Percentiles rank a stretch among this genome's conserved stretches.
phyloP scores from a whole-genome alignment of 2,329 filamentous ascomycete genomes.

The Thielaviopsis ethacetica region DNA sequence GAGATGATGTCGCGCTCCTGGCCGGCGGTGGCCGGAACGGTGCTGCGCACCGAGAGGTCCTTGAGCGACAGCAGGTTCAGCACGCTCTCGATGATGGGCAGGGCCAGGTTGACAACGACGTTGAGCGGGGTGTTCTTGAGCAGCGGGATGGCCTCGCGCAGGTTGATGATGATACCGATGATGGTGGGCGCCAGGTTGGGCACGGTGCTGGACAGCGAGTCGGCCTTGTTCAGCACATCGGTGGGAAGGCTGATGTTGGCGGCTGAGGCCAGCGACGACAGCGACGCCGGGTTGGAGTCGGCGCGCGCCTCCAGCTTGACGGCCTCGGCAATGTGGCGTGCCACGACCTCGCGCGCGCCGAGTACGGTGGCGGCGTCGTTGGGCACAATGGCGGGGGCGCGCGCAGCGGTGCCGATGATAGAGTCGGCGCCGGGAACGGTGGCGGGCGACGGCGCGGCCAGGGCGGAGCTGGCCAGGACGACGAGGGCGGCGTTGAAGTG shows the following conservation, averaged over 20 bases:
- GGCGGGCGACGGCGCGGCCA: not conserved
- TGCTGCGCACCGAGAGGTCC: not conserved
- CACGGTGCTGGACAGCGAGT: not conserved
- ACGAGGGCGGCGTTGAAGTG: conserved; percentile 5
- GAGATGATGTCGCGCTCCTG: not conserved
- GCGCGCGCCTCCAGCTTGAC: not conserved
- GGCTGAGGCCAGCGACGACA: not conserved
- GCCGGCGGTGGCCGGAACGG: not conserved
- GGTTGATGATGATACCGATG: conserved; percentile 2
- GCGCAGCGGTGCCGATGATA: not conserved
- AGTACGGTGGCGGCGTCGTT: too few species aligned
- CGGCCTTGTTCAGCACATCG: conserved; percentile 1
- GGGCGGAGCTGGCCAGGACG: conserved; percentile 6
- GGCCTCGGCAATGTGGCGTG: not conserved
- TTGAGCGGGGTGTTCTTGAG: conserved; percentile 1
- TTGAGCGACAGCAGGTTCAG: not conserved
- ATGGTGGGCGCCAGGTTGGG: conserved; percentile 4
- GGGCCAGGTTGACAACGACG: conserved; percentile 1
- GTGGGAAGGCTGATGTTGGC: conserved; percentile 2
- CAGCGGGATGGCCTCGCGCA: not conserved
- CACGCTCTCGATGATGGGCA: conserved; percentile 8
- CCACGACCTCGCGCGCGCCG: not conserved
- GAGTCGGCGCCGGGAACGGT: not conserved
- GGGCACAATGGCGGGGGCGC: not conserved
- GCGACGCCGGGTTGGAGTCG: not conserved